phyloP scores from a whole-genome alignment of 257 asterid species.

The Solanum infundibuliforme region DNA sequence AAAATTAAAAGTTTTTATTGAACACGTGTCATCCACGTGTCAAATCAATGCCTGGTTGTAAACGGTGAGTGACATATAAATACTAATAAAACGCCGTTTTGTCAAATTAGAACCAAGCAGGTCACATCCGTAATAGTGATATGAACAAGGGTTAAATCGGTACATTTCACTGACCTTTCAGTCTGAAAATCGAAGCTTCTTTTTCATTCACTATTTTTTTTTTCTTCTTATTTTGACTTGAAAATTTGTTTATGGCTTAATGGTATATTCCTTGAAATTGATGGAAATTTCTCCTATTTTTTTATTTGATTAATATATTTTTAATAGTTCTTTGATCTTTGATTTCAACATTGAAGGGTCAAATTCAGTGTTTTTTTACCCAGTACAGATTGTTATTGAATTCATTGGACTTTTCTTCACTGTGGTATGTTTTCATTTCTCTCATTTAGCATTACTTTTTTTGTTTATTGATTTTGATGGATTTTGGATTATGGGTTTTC shows the following conservation, averaged over 20 bases:
- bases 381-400: background rate
- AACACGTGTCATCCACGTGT: background rate
- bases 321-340: background rate
- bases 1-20: background rate
- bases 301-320: background rate
- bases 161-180: background rate
- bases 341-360: background rate
- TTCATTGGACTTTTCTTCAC: background rate
- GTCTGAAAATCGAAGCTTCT: conserved; percentile 11
- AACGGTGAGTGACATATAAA: background rate
- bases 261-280: background rate
- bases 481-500: background rate
- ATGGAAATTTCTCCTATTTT: background rate
- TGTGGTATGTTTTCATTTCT: background rate
- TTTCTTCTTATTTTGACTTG: background rate
- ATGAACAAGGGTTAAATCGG: background rate
- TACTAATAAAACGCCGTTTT: background rate
- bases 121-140: background rate
- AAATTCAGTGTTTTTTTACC: background rate
- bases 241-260: background rate
- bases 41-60: background rate
- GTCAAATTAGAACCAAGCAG: background rate
- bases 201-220: background rate
- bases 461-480: background rate
- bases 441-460: background rate